Percentiles rank a stretch among this genome's conserved stretches.
Evolutionary conservation across 805 yeast genomes (phyloP).

Genomic region (Candida yuanshanica): DNA sequence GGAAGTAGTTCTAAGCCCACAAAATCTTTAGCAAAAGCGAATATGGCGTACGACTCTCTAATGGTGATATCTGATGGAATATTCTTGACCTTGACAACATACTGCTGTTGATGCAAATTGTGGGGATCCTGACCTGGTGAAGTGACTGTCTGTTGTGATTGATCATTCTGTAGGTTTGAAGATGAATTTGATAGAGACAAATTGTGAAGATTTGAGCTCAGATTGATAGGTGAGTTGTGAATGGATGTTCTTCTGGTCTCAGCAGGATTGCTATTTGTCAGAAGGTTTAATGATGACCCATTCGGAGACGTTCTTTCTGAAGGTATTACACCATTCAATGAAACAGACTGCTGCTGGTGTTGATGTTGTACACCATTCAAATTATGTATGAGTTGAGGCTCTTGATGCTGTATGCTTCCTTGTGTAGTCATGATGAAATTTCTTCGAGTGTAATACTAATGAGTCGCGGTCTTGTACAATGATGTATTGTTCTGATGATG

Average conservation of each 20-base stretch:
- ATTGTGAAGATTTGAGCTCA: conserved; percentile 15
- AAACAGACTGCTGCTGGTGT: conserved; percentile 8
- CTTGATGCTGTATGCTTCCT: conserved; percentile 5
- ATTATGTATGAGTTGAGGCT: background rate
- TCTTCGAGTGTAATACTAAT: background rate
- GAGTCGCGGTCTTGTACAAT: conserved; percentile 2
- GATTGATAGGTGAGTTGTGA: conserved; percentile 21
- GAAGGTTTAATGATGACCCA: conserved; percentile 12
- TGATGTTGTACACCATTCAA: background rate
- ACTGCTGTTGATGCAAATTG: conserved; percentile 6
- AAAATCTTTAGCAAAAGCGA: conserved; percentile 65
- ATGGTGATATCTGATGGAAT: conserved; percentile 57
- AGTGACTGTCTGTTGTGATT: conserved; percentile 1
- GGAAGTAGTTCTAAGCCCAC: conserved; percentile 42
- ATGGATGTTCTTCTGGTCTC: conserved; percentile 16
- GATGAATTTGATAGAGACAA: conserved; percentile 10
- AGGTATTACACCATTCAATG: conserved; percentile 13
- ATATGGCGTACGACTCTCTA: conserved; percentile 63
- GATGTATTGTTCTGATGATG: conserved; percentile 3
- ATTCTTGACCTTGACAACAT: conserved; percentile 42
- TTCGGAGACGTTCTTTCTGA: conserved; percentile 19
- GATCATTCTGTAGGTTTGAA: conserved; percentile 1
- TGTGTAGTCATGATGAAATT: conserved; percentile 6
- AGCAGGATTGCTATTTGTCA: conserved; percentile 4
- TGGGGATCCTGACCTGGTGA: conserved; percentile 2